Evolutionary conservation across 2,329 filamentous ascomycete genomes (phyloP).

Genomic region (Penicillium sp.): DNA sequence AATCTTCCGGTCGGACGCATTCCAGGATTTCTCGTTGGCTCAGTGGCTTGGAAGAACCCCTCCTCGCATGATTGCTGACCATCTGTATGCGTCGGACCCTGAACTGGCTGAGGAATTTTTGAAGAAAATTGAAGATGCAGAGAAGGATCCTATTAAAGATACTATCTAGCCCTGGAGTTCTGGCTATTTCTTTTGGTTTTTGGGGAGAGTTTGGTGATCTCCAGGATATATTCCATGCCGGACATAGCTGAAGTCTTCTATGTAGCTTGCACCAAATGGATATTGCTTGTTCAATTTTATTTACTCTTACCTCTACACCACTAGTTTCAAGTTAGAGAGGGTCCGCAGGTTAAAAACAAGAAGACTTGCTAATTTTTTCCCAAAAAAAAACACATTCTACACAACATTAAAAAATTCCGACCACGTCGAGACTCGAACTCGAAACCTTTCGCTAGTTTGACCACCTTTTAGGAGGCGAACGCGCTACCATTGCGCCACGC

Average conservation of each 20-base stretch:
- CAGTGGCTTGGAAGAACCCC: conserved; percentile 77
- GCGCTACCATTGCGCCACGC: background rate
- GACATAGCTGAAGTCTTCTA: background rate
- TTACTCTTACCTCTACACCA: too few relatives aligned
- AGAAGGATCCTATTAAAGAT: conserved; percentile 43
- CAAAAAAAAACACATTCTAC: background rate
- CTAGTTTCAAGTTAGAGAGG: too few relatives aligned
- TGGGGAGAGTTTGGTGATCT: too few relatives aligned
- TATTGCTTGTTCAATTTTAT: too few relatives aligned
- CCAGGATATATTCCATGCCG: too few relatives aligned
- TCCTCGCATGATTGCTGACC: conserved; percentile 43
- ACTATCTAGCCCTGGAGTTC: background rate
- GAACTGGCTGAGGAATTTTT: conserved; percentile 58
- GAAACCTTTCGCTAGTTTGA: background rate
- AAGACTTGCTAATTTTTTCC: too few relatives aligned
- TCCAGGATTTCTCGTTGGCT: conserved; percentile 72
- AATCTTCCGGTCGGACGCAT: conserved; percentile 70
- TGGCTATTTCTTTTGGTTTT: background rate
- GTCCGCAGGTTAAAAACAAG: too few relatives aligned
- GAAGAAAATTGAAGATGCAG: conserved; percentile 61
- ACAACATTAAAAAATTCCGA: background rate
- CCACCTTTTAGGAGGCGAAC: background rate
- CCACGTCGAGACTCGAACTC: background rate
- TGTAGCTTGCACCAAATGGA: too few relatives aligned
- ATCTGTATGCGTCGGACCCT: conserved; percentile 7